Evolutionary conservation across 78 protist genomes (phyloP).

Genomic region (Dictyostelium purpureum): DNA sequence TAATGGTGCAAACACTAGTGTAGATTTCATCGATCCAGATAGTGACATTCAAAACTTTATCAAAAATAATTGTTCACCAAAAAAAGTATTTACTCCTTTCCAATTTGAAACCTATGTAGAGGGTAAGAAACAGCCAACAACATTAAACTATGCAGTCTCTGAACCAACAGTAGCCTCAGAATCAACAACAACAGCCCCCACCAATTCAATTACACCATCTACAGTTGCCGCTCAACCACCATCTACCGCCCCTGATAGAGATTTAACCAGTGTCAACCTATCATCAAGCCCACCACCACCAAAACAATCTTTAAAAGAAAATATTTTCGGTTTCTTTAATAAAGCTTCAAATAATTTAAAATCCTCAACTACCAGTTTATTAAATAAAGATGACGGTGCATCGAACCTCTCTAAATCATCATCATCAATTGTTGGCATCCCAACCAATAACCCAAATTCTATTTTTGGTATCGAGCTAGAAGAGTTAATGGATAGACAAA

Average conservation of each 20-base stretch:
- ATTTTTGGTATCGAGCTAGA: constrained; percentile 63
- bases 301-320: constrained; percentile 1
- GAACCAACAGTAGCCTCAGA: neutral
- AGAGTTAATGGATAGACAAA: constrained; percentile 49
- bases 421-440: neutral
- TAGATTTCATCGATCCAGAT: constrained; percentile 51
- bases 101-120: constrained; percentile 58
- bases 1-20: neutral
- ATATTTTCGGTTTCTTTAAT: constrained; percentile 60
- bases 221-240: neutral
- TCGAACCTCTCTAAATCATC: neutral
- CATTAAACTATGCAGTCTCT: neutral
- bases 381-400: neutral
- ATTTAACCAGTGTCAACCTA: neutral
- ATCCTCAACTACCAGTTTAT: constrained; percentile 4
- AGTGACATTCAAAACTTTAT: constrained; percentile 27
- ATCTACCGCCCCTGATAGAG: neutral
- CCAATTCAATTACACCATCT: neutral
- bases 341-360: constrained; percentile 16
- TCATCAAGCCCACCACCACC: neutral
- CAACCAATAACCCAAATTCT: neutral
- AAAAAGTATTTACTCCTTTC: constrained; percentile 10
- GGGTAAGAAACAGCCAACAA: neutral
- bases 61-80: neutral
- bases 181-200: neutral